Conservation (phyloP, 371 early-diverging fungal genomes). For the Mortierella sp. region DNA sequence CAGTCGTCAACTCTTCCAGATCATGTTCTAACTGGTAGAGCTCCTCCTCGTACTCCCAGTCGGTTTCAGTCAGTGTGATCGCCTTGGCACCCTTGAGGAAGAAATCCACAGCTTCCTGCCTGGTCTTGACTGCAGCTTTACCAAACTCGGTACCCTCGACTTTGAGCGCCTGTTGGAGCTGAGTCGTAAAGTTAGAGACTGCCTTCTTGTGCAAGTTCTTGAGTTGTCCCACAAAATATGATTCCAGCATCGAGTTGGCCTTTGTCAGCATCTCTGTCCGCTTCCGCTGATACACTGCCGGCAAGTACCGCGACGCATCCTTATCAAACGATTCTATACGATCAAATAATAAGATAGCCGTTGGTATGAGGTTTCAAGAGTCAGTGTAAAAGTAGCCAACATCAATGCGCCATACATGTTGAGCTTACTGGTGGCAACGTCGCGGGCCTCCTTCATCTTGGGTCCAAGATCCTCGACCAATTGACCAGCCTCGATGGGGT, state of each 20-base stretch:
- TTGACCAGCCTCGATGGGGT: constrained; percentile 81
- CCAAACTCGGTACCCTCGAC: constrained; percentile 33
- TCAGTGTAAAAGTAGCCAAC: too few species aligned
- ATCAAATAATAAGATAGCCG: too few species aligned
- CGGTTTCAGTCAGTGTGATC: constrained; percentile 73
- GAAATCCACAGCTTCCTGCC: constrained; percentile 35
- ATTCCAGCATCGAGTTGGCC: constrained; percentile 82
- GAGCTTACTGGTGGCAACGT: constrained; percentile 66
- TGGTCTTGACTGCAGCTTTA: constrained; percentile 21
- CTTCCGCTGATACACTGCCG: constrained; percentile 90
- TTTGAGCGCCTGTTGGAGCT: constrained; percentile 58
- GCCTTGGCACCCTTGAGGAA: constrained; percentile 60
- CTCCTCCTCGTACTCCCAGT: constrained; percentile 86
- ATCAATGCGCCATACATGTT: too few species aligned
- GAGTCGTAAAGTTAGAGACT: constrained; percentile 70
- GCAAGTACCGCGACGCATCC: constrained; percentile 92
- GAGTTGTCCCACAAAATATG: constrained; percentile 87
- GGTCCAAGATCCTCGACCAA: constrained; percentile 84
- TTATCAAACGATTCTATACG: constrained; percentile 80
- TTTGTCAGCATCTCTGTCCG: constrained; percentile 83
- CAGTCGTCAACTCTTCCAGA: constrained; percentile 73
- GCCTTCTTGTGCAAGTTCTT: constrained; percentile 86
- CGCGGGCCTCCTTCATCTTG: constrained; percentile 70
- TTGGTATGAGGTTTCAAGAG: too few species aligned
- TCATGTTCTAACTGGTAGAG: constrained; percentile 71